phyloP scores from a whole-genome alignment of 106 monocot genomes.

The Alisma plantagoaquatica region DNA sequence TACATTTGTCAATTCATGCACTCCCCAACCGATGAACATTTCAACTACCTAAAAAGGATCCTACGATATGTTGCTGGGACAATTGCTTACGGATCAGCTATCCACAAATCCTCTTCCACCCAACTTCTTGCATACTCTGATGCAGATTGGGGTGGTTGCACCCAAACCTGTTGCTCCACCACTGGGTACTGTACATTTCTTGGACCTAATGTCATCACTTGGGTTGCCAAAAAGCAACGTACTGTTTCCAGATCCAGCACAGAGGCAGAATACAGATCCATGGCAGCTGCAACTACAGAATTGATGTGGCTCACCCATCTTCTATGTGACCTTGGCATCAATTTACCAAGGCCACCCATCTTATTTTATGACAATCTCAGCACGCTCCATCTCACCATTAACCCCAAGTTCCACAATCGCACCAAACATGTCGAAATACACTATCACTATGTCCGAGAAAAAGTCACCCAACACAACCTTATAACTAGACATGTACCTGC shows the following conservation, averaged over 20 bases:
- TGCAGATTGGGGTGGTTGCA: not conserved
- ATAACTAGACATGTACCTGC: not conserved
- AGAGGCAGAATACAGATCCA: not conserved
- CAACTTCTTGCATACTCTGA: not conserved
- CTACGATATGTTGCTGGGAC: not conserved
- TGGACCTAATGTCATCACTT: not conserved
- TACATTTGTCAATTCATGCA: not conserved
- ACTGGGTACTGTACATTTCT: no score
- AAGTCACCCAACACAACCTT: not conserved
- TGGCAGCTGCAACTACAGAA: not conserved
- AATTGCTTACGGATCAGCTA: not conserved
- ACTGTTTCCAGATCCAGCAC: not conserved
- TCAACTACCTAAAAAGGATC: not conserved
- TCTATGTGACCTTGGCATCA: not conserved
- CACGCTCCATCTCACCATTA: not conserved
- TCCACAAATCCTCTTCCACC: not conserved
- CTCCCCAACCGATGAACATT: not conserved
- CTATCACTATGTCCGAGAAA: not conserved
- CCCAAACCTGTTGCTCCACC: no score
- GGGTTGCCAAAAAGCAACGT: not conserved
- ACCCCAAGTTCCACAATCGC: not conserved
- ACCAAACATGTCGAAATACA: slow-evolving; percentile 1
- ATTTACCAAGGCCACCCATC: not conserved
- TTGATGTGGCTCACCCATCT: not conserved
- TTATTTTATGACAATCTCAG: not conserved